Base-by-base conservation (phyloP, 2,329 filamentous ascomycete genomes). In the Aspergillus oerlinghausenensis region DNA sequence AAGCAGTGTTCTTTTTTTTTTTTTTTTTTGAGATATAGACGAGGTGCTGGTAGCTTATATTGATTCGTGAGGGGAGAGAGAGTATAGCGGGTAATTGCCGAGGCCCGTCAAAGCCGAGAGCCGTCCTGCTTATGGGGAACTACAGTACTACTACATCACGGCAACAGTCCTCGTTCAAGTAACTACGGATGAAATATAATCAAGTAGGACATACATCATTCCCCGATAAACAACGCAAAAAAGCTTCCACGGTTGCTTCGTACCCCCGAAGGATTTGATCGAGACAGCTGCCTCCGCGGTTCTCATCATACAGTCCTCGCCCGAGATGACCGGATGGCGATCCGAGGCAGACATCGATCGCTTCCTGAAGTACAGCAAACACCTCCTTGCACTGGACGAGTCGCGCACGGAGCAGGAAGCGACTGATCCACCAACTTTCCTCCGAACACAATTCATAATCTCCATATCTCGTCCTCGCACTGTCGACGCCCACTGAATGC, bases 401-500 rank as follows among this genome's bases (percentile, higher is more conserved):
- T 1, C 70, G 60, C 0, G 68, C 61, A 1, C 65, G 64, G 23
- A 72, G 54, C 19, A 72, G 51, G 40, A 70, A 66, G 1, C 62
- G 63, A 21, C 67, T 65, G 21, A 73, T 65, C 28, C 64, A 66
- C 6, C 60, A 62, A 25, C 63, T 65, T 48, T 73, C 70, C 11
- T 69, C 65, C 1, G 62, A 60, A 19, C 59, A 58, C 38, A 69
- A 57, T 52, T 71, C 68, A 55, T 72, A 73, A 55, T 69, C 65
- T 29, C 70, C 70, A 50, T 71, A 72, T 19, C 63, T 60, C 21
- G 69, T 59, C 42, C 60, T 59, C 28, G 60, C 23, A 57, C 55
- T 3, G 57, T 61, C 50, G 28, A 10, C 23, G 26, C 4, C 21
- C 29, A 28, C 45, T 6, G 38, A 21, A 21, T 40, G 19, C 28